Evolutionary conservation across 2,329 filamentous ascomycete genomes (phyloP).

Genomic region (Pyrenochaeta sp.): DNA sequence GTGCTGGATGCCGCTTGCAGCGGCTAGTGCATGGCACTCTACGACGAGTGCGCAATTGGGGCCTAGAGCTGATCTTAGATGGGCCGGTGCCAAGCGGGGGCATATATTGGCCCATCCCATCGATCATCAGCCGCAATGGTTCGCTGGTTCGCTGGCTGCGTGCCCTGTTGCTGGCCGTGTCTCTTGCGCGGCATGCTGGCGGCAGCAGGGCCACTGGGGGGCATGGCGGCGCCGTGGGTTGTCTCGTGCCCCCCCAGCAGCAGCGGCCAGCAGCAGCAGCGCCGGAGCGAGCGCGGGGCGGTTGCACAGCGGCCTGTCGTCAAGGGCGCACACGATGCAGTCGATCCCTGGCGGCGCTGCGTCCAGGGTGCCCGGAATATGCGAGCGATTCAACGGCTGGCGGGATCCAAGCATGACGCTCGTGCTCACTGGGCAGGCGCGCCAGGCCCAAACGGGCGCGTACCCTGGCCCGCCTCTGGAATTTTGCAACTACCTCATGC

Average conservation of each 20-base stretch:
- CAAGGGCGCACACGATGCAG: slow-evolving; percentile 34
- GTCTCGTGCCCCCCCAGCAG: slow-evolving; percentile 36
- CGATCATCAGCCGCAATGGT: slow-evolving; percentile 51
- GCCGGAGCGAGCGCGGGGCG: slow-evolving; percentile 36
- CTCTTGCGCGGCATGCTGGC: slow-evolving; percentile 30
- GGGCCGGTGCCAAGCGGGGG: slow-evolving; percentile 48
- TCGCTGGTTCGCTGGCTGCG: slow-evolving; percentile 32
- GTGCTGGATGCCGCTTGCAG: slow-evolving; percentile 46
- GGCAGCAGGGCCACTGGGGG: slow-evolving; percentile 22
- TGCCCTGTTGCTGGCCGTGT: slow-evolving; percentile 17
- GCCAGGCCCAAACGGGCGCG: slow-evolving; percentile 41
- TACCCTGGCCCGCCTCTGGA: slow-evolving; percentile 42
- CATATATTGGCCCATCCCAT: slow-evolving; percentile 47
- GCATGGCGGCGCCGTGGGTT: slow-evolving; percentile 14
- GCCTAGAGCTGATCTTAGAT: slow-evolving; percentile 51
- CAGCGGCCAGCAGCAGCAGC: slow-evolving; percentile 14
- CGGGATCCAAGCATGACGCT: slow-evolving; percentile 52
- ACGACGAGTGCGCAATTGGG: slow-evolving; percentile 42
- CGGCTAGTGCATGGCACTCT: slow-evolving; percentile 45
- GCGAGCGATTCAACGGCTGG: slow-evolving; percentile 51
- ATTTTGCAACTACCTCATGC: slow-evolving; percentile 51
- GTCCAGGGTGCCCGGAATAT: slow-evolving; percentile 45
- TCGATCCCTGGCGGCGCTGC: slow-evolving; percentile 46
- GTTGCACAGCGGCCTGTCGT: slow-evolving; percentile 27
- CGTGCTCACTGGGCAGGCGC: slow-evolving; percentile 39